Percentiles rank a stretch among this genome's conserved stretches.
Evolutionary conservation across 306 rosid species (phyloP).

Genomic region (Quercus berberidifolia): DNA sequence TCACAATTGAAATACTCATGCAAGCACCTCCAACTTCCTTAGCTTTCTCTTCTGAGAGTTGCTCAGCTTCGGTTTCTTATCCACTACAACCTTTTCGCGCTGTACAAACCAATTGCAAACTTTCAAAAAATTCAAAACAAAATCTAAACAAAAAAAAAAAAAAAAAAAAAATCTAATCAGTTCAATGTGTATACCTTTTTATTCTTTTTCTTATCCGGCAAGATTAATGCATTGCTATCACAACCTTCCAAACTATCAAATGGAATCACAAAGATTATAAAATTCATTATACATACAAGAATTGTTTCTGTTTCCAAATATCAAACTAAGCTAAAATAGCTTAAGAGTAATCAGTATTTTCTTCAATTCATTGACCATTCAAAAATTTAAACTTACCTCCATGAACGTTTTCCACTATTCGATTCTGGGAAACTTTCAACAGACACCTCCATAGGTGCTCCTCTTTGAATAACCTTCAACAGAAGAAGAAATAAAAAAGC

Average conservation of each 20-base stretch:
- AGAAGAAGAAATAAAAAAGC: too few species aligned
- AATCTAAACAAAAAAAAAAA: constrained; percentile 3
- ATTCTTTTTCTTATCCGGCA: constrained; percentile 38
- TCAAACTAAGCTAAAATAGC: neutral
- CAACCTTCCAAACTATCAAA: constrained; percentile 44
- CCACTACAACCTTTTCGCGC: constrained; percentile 31
- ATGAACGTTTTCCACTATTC: neutral
- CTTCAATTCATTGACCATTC: neutral
- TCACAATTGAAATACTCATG: neutral
- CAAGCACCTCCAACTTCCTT: constrained; percentile 71
- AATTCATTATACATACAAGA: neutral
- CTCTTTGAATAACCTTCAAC: too few species aligned
- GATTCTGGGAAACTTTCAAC: neutral
- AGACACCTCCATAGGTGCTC: too few species aligned
- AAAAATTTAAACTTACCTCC: neutral
- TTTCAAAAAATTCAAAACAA: neutral
- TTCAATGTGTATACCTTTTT: constrained; percentile 37
- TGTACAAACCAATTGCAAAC: constrained; percentile 13
- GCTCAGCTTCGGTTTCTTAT: constrained; percentile 52
- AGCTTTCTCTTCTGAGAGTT: constrained; percentile 69
- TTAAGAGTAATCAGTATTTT: too few species aligned
- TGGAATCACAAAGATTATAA: neutral
- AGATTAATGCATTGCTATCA: constrained; percentile 42
- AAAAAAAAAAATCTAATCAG: neutral
- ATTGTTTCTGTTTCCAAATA: too few species aligned